Evolutionary conservation across 257 asterid species (phyloP), one percentile per base, ranked within the genome.

Genomic region (Handroanthus guayacan): DNA sequence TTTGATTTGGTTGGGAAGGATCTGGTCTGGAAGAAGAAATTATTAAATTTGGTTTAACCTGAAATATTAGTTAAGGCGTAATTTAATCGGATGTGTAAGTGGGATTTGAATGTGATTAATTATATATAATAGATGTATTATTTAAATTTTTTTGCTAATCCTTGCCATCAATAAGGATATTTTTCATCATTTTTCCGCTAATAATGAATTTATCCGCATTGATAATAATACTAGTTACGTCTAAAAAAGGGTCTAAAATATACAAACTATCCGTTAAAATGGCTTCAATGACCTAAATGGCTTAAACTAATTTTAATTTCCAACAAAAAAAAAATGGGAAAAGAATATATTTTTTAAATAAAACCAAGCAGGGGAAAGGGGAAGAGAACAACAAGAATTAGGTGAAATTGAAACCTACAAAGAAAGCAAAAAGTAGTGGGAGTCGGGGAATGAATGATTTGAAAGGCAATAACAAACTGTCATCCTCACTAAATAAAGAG

Each of bases 401-500:
- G 45, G 45, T 82, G 54, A 66, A 65, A 79, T 71, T 69, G 78
- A 57, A 64, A 58, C 74, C 64, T 34, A 62, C 72, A 50, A 48
- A 61, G 75, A 75, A 67, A 77, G 13, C 82, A 74, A 13, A 52
- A 38, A 66, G 44, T 14, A 9, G 6, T 70, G 20, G 5, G 56
- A 64, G 65, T 66, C 71, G 57, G 71, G 6, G 31, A 64, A 69
- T 17, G 34, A 7, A 43, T 69, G 57, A 69, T 69, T 60, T 45
- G 18, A 18, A 64, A 69, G 31, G 67, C 51, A 50, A 67, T 25
- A 43, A 72, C 67, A 14, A 64, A 64, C 52, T 39, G 52, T 38
- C 52, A 6, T 0, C 31, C 1, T 25, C 1, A 0, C 31, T 25
- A 25, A 25, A 25, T 25, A 1, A 25, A 25, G 1, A 25, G 31